phyloP scores from a whole-genome alignment of 2,329 filamentous ascomycete species.

The Lasiodiplodia gonubiensis region DNA sequence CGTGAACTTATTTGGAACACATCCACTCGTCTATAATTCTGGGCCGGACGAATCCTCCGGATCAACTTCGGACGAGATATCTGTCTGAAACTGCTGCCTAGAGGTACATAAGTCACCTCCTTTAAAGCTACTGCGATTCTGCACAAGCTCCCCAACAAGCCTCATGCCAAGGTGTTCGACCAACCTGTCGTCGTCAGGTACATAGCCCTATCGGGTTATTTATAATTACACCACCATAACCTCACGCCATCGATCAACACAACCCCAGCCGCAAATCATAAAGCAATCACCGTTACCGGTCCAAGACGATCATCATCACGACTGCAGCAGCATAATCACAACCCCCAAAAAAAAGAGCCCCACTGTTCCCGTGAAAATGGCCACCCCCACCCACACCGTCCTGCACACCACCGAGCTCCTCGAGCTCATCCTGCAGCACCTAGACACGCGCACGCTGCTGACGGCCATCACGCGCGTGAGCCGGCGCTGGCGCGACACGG shows the following conservation, averaged over 20 bases:
- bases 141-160: neutral
- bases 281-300: neutral
- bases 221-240: neutral
- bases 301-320: neutral
- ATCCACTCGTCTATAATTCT: neutral
- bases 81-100: neutral
- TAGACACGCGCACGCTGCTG: slow-evolving; percentile 11
- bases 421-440: slow-evolving; percentile 20
- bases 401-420: slow-evolving; percentile 25
- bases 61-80: neutral
- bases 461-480: neutral
- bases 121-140: neutral
- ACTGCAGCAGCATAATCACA: no score
- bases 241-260: neutral
- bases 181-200: neutral
- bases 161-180: neutral
- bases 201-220: neutral
- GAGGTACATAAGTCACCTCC: neutral
- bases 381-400: neutral
- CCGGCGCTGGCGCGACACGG: neutral
- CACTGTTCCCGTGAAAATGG: no score
- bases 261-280: neutral
- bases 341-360: neutral
- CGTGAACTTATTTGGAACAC: neutral
- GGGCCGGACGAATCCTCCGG: neutral